These are phyloP conservation scores for Apophysomyces ossiformis DNA, from an alignment of 371 early-diverging fungal species.

Conservation along the genomic window DNA sequence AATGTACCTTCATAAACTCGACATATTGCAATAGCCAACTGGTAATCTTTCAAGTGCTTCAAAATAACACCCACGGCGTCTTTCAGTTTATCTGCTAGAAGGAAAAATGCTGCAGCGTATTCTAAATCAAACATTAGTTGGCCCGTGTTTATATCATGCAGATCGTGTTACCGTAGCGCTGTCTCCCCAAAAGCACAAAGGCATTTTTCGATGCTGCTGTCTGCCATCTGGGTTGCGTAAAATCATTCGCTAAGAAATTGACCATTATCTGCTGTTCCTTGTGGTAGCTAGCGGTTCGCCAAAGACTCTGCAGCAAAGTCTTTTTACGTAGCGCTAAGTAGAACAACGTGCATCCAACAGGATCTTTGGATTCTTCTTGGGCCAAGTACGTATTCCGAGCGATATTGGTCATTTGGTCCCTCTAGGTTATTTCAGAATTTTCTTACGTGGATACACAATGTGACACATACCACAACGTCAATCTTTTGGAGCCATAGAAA, in stretches of 20 bases:
- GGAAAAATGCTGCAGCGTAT: slow-evolving; percentile 95
- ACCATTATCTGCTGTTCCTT: slow-evolving; percentile 89
- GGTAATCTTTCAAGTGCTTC: slow-evolving; percentile 87
- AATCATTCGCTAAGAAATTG: slow-evolving; percentile 89
- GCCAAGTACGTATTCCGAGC: slow-evolving; percentile 88
- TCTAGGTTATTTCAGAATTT: slow-evolving; percentile 30
- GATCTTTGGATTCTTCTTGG: slow-evolving; percentile 77
- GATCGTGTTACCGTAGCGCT: slow-evolving; percentile 77
- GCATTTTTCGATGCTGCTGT: slow-evolving; percentile 97
- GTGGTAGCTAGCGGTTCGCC: slow-evolving; percentile 85
- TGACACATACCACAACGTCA: slow-evolving; percentile 67
- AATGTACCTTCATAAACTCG: slow-evolving; percentile 84
- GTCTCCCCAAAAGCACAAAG: slow-evolving; percentile 92
- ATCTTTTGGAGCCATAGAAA: slow-evolving; percentile 86
- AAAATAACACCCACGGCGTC: slow-evolving; percentile 94
- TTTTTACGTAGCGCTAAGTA: slow-evolving; percentile 89
- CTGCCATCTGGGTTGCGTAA: slow-evolving; percentile 84
- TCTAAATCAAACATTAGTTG: slow-evolving; percentile 42
- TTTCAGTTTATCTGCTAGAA: slow-evolving; percentile 82
- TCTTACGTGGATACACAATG: neutral
- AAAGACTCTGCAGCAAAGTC: slow-evolving; percentile 84
- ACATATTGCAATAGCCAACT: slow-evolving; percentile 90
- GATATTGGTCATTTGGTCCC: slow-evolving; percentile 78
- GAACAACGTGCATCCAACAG: slow-evolving; percentile 81
- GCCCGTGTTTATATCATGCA: neutral